Evolutionary conservation across 805 yeast species (phyloP), one percentile per base, ranked within the genome.

Genomic region (Candida xiaguanensis): DNA sequence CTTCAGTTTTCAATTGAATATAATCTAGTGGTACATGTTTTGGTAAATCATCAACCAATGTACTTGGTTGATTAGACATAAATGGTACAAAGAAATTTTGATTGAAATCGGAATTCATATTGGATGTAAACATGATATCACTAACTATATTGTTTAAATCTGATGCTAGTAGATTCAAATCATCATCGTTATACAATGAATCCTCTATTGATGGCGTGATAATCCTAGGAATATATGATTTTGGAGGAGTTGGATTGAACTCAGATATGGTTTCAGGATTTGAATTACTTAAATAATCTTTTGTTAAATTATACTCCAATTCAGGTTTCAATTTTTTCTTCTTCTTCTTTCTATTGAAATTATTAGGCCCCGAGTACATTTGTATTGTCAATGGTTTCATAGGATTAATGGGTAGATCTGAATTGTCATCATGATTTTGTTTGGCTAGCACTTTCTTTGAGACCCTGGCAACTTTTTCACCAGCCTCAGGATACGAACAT

Each of bases 91-190:
- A 36, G 22, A 31, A 23, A 15, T 20, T 12, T 13, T 31, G 36
- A 18, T 23, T 30, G n/a, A 29, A n/a, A 23, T 30, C 16, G 29
- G 23, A n/a, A 18, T 30, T 37, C 22, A 37, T 37, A 16, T 37
- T 29, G 8, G 44, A 41, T 16, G 34, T 66, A 38, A 51, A 56
- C 59, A 67, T 65, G 38, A 67, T 64, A 42, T 63, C 60, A 28
- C 52, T 61, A 16, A 67, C 73, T 29, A 68, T 53, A 44, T 67
- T 63, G 46, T 64, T 68, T 38, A 68, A 48, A 38, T 68, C 73
- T 5, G 58, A 41, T 0, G 74, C 73, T 13, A 68, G 47, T 7
- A 63, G 29, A 28, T 65, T 55, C 40, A 68, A 52, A 44, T 67
- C 73, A 8, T 59, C 47, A 25, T 45, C 38, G 27, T 43, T 43